These are phyloP conservation scores for Fusarium mexicanum DNA, from an alignment of 2,329 filamentous ascomycete genomes.

Conservation along the genomic window DNA sequence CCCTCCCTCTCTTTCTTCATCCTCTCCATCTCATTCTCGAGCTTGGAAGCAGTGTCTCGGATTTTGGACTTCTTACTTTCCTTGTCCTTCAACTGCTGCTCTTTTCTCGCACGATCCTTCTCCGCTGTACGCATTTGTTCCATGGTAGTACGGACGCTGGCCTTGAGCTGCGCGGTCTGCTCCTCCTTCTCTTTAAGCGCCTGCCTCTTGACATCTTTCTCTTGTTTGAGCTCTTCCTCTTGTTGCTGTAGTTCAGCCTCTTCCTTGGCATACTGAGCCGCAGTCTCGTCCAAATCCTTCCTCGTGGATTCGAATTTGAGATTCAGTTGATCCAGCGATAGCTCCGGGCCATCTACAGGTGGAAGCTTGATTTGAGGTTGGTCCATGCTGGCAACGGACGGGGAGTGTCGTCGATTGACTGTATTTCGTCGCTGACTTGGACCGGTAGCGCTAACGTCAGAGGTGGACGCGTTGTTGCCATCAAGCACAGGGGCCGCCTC, in stretches of 20 bases:
- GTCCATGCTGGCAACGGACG: conserved; percentile 69
- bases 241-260: conserved; percentile 75
- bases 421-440: conserved; percentile 60
- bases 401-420: conserved; percentile 79
- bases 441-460: conserved; percentile 67
- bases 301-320: conserved; percentile 82
- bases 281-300: conserved; percentile 83
- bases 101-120: conserved; percentile 80
- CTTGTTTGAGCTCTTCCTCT: conserved; percentile 75
- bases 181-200: conserved; percentile 90
- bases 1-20: conserved; percentile 66
- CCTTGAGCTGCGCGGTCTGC: conserved; percentile 83
- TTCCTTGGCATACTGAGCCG: conserved; percentile 75
- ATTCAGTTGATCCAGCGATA: conserved; percentile 80
- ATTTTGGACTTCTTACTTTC: conserved; percentile 74
- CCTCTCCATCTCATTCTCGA: conserved; percentile 69
- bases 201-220: conserved; percentile 81
- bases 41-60: conserved; percentile 74
- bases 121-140: conserved; percentile 83
- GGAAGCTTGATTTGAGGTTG: conserved; percentile 58
- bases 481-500: conserved; percentile 72
- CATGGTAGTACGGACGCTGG: conserved; percentile 81
- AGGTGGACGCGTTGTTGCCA: conserved; percentile 66
- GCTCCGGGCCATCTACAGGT: conserved; percentile 64
- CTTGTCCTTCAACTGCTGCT: conserved; percentile 75